A percentile compares a stretch with the other conserved stretches of the same genome.
phyloP scores from a whole-genome alignment of 2,329 filamentous ascomycete genomes.

The Nothophaeocryptopus gaeumannii region DNA sequence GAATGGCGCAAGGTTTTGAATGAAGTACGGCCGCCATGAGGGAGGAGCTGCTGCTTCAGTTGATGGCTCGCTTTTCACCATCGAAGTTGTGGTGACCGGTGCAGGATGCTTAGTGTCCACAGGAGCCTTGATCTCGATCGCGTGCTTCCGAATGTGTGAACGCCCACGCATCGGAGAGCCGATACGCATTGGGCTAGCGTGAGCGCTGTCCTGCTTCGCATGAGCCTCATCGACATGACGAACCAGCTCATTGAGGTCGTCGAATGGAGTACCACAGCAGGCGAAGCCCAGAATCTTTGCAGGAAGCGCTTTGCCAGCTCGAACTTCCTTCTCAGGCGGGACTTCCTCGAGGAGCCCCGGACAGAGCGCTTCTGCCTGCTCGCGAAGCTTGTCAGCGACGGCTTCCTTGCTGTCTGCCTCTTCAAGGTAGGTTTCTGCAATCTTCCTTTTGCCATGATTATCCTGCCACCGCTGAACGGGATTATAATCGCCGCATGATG shows the following conservation, averaged over 20 bases:
- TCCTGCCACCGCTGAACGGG: slow-evolving; percentile 1
- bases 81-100: background rate
- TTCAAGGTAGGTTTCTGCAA: slow-evolving; percentile 9
- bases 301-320: background rate
- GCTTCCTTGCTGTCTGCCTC: slow-evolving; percentile 8
- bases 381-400: slow-evolving; percentile 2
- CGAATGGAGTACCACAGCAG: slow-evolving; percentile 10
- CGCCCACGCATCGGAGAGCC: background rate
- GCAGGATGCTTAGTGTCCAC: background rate
- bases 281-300: background rate
- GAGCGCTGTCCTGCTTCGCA: background rate
- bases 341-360: background rate
- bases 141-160: background rate
- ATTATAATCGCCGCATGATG: background rate
- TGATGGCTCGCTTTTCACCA: background rate
- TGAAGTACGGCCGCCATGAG: slow-evolving; percentile 38
- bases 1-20: slow-evolving; percentile 32
- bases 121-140: slow-evolving; percentile 8
- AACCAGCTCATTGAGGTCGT: slow-evolving; percentile 4
- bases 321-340: background rate
- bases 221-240: slow-evolving; percentile 14
- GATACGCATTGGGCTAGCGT: background rate
- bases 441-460: slow-evolving; percentile 4
- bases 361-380: slow-evolving; percentile 3
- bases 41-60: too few species aligned